Evolutionary conservation across 345 rosid genomes (phyloP), one percentile per base, ranked within the genome.

Genomic region (Salix dunnii): DNA sequence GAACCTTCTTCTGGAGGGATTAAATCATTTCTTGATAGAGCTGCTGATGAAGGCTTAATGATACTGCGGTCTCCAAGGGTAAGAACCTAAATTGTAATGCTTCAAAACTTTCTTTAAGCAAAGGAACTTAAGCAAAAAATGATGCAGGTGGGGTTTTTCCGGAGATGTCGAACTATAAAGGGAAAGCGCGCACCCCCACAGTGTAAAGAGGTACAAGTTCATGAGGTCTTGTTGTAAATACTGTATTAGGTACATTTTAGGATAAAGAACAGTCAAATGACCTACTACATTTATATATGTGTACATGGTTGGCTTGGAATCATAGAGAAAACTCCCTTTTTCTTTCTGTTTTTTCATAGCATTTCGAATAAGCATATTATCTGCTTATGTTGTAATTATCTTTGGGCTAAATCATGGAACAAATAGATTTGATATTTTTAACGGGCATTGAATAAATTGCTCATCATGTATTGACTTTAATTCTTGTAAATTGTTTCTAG

Each of bases 31-130:
- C 83, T 88, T 6, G 90, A 88, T 58, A 87, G 78, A 79, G 94
- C 96, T 80, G 88, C 91, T 36, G 91, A 92, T 82, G 90, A 88
- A 77, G 96, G 97, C 77, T 82, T 94, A 70, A 83, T 79, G 84
- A 86, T 92, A 81, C 85, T 94, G 80, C 86, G 81, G 68, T 94
- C 97, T 74, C 96, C 98, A 73, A 86, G 86, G 93, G 98, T 94
- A 74, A 84, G 88, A 79, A 61, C 4, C 74, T 18, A 42, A 71
- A 55, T 53, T 68, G 43, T 28, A 18, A 61, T 64, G 71, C 77
- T 65, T 49, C 63, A 55, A 49, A 25, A 11, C 23, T 81, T 46
- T 76, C 61, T 48, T 77, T 70, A 28, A 76, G 68, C 43, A 53
- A 6, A 31, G 67, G 23, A 23, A n/a, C 83, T 85, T 65, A 84